These are phyloP conservation scores for Hymenoscyphus salicellus DNA, from an alignment of 2,329 filamentous ascomycete genomes.

Conservation along the genomic window DNA sequence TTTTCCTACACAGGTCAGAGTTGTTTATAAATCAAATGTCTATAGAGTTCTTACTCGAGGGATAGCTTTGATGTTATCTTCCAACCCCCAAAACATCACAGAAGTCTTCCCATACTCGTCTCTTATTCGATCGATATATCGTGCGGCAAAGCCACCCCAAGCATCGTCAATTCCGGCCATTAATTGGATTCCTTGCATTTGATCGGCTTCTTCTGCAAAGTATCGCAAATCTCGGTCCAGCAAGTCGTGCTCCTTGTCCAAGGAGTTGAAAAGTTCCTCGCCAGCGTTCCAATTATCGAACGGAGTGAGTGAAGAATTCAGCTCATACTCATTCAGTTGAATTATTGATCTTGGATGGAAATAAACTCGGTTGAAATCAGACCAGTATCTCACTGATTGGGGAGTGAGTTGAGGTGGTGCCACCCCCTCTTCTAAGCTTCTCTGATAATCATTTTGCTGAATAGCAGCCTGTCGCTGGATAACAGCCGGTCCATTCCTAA, in stretches of 20 bases:
- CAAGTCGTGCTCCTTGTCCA: conserved; percentile 80
- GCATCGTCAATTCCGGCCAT: conserved; percentile 71
- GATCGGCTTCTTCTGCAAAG: conserved; percentile 90
- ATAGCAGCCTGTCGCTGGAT: conserved; percentile 69
- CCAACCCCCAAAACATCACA: conserved; percentile 83
- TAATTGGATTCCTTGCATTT: conserved; percentile 82
- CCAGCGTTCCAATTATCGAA: conserved; percentile 76
- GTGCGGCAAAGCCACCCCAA: conserved; percentile 74
- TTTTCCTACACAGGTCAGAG: conserved; percentile 49
- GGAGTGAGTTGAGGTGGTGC: conserved; percentile 62
- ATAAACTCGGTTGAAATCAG: conserved; percentile 89
- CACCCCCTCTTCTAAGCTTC: conserved; percentile 70
- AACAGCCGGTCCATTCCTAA: conserved; percentile 63
- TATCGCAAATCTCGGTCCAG: conserved; percentile 85
- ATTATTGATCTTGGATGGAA: conserved; percentile 86
- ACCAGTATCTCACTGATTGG: conserved; percentile 87
- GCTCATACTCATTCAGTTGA: conserved; percentile 82
- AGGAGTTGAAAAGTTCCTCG: conserved; percentile 67
- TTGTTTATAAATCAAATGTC: conserved; percentile 7
- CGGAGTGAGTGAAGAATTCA: conserved; percentile 74
- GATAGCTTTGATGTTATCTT: conserved; percentile 55
- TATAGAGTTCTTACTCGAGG: conserved; percentile 47
- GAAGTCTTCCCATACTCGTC: conserved; percentile 89
- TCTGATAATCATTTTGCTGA: conserved; percentile 70
- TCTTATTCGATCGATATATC: conserved; percentile 72